phyloP scores from a whole-genome alignment of 768 basidiomycete species.

The Psilocybe tampanensis region DNA sequence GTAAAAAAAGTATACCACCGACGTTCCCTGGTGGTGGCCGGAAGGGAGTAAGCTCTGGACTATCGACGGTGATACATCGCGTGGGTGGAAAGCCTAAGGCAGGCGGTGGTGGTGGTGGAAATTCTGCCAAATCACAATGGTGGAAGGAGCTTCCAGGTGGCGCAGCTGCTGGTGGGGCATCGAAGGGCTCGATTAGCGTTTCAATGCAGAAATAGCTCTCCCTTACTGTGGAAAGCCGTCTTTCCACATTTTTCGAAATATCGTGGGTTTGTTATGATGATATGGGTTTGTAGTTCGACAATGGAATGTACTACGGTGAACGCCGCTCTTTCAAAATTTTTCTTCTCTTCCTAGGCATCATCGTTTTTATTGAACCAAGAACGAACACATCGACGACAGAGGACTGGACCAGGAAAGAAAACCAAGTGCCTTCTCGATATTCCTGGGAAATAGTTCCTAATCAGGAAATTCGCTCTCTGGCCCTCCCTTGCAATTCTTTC shows the following conservation, averaged over 20 bases:
- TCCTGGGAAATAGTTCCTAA: neutral
- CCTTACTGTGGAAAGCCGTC: neutral
- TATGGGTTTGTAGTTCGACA: constrained; percentile 16
- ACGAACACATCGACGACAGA: too few relatives aligned
- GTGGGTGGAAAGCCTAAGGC: neutral
- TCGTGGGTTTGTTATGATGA: constrained; percentile 4
- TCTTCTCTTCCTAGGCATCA: too few relatives aligned
- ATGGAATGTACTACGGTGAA: constrained; percentile 11
- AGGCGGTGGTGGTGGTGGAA: constrained; percentile 7
- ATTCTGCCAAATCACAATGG: constrained; percentile 37
- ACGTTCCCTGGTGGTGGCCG: constrained; percentile 53
- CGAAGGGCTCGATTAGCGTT: constrained; percentile 26
- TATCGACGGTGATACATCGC: constrained; percentile 50
- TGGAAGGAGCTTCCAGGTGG: constrained; percentile 44
- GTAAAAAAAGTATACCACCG: constrained; percentile 9
- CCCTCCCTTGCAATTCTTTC: too few relatives aligned
- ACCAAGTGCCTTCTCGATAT: too few relatives aligned
- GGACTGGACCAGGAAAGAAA: too few relatives aligned
- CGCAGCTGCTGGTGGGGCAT: constrained; percentile 2
- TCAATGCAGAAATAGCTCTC: neutral
- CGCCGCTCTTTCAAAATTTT: neutral
- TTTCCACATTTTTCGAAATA: constrained; percentile 22
- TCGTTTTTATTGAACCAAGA: too few relatives aligned
- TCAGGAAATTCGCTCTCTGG: neutral
- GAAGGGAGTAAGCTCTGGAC: constrained; percentile 66